Evolutionary conservation across 257 asterid genomes (phyloP), one percentile per base, ranked within the genome.

Genomic region (Penstemon newberryi): DNA sequence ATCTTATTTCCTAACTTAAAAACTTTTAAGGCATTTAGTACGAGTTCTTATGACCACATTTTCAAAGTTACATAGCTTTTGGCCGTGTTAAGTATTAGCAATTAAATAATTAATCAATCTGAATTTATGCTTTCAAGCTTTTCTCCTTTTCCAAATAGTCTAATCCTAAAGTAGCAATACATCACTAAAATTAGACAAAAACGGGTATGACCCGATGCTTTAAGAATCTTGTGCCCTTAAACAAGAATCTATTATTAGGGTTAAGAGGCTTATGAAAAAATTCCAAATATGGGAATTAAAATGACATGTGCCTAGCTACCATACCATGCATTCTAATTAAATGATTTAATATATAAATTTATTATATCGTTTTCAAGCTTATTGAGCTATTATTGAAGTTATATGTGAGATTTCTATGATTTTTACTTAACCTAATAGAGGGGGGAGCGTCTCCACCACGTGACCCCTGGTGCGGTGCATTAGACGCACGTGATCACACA

Each of bases 401-500:
- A 1, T 1, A 25, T 25, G 2, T 25, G 33, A 25, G 2, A 25
- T 25, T 25, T 25, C 33, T 25, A 25, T 25, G 33, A 25, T 25
- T 25, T 15, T 25, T 25, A 25, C 33, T 25, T 25, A 25, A 25
- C 33, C 33, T 25, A 25, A 25, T 25, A 25, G 33, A 25, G 33
- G 33, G 56, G 56, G 15, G 4, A 9, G 69, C 45, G 62, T 62
- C 61, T 58, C 18, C 37, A 45, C 60, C 87, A 82, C 82, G 81
- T 77, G 87, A 82, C 73, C 70, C 25, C 56, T 19, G 38, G 37
- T 67, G 64, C 54, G 68, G 55, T 69, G 74, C 70, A 81, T 64
- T 54, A 37, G 54, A 7, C 69, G 81, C 83, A 82, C 81, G 83
- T 80, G 85, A 78, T 63, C 43, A 71, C 81, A 79, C 81, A 85